These are phyloP conservation scores for Phytophthora ohioensis DNA, from an alignment of 352 stramenopile genomes.

Conservation along the genomic window DNA sequence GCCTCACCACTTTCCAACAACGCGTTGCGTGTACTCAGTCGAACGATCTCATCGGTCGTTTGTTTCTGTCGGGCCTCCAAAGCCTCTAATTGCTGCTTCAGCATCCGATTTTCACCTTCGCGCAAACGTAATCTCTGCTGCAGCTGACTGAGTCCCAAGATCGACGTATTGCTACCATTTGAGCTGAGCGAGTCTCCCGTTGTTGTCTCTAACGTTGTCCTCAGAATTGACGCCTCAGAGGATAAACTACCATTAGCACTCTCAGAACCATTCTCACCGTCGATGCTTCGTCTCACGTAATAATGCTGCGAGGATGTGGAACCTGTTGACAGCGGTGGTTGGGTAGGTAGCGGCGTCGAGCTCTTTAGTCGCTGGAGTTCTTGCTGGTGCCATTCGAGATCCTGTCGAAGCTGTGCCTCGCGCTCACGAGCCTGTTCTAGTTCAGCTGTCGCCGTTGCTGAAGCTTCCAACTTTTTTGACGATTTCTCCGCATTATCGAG, in stretches of 20 bases:
- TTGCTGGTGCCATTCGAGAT: constrained; percentile 70
- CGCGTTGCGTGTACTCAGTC: constrained; percentile 79
- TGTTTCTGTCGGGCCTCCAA: constrained; percentile 77
- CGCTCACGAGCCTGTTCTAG: constrained; percentile 52
- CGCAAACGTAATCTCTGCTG: constrained; percentile 77
- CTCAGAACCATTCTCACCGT: constrained; percentile 30
- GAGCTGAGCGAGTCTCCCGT: constrained; percentile 37
- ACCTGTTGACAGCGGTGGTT: constrained; percentile 30
- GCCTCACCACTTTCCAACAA: constrained; percentile 67
- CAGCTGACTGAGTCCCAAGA: constrained; percentile 80
- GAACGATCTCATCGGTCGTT: constrained; percentile 77
- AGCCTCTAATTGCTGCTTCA: constrained; percentile 73
- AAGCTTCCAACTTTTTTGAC: constrained; percentile 20
- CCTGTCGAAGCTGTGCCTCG: constrained; percentile 58
- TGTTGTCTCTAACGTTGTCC: constrained; percentile 58
- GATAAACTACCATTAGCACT: constrained; percentile 9
- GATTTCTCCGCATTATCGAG: constrained; percentile 28
- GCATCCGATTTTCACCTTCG: constrained; percentile 77
- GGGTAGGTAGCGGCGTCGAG: constrained; percentile 2
- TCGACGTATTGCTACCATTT: constrained; percentile 52
- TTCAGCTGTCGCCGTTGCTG: constrained; percentile 33
- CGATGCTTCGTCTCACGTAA: constrained; percentile 26
- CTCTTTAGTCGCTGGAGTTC: constrained; percentile 62
- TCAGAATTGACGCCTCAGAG: constrained; percentile 69
- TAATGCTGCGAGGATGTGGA: constrained; percentile 36